Evolutionary conservation across 2,329 filamentous ascomycete species (phyloP).

Genomic region (Aureobasidium subglaciale): DNA sequence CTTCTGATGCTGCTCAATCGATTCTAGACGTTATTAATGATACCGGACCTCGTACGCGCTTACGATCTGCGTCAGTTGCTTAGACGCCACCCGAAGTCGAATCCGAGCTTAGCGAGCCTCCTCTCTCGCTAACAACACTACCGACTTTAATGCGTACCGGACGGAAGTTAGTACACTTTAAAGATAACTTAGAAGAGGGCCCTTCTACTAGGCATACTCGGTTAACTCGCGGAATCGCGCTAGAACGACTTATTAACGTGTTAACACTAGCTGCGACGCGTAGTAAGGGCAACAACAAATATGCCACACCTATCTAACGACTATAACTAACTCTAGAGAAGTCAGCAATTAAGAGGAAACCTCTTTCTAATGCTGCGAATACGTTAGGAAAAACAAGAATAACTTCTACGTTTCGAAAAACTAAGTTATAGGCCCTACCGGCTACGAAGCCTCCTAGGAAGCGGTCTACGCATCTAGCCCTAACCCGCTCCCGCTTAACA

Average conservation of each 20-base stretch:
- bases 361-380: neutral
- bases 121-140: neutral
- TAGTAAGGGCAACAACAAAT: neutral
- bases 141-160: neutral
- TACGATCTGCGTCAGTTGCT: too few species aligned
- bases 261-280: neutral
- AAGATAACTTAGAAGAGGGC: neutral
- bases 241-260: neutral
- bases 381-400: neutral
- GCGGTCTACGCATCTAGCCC: neutral
- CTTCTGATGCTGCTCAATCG: too few species aligned
- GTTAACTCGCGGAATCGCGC: neutral
- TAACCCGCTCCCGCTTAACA: neutral
- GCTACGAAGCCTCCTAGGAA: neutral
- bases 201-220: neutral
- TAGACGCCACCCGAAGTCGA: too few species aligned
- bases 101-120: neutral
- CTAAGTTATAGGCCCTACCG: neutral
- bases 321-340: neutral
- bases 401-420: neutral
- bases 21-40: too few species aligned
- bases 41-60: too few species aligned
- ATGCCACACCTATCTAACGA: neutral
- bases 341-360: neutral
- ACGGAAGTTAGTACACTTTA: neutral